Percentiles rank a stretch among this genome's conserved stretches.
Conservation (phyloP, 495 filamentous ascomycete species). For the Aspergillus funiculosus region DNA sequence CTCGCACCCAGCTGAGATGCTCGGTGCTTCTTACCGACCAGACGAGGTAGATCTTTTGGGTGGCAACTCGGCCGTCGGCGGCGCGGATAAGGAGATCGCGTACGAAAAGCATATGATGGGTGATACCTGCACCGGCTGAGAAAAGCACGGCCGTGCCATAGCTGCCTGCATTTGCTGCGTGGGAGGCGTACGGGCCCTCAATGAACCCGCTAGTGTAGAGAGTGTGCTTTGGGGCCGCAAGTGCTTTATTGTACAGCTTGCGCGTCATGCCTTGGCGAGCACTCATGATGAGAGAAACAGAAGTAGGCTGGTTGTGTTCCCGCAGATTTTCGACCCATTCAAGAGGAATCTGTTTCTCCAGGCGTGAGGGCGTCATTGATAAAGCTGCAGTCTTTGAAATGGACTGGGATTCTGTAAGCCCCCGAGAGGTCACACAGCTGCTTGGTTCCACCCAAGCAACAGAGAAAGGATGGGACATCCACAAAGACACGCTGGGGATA, state of each 20-base stretch:
- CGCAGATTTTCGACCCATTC: conserved; percentile 25
- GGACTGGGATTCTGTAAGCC: background rate
- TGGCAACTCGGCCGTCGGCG: conserved; percentile 64
- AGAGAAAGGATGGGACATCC: conserved; percentile 59
- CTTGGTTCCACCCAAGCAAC: conserved; percentile 49
- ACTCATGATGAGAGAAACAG: conserved; percentile 71
- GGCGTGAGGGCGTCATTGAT: conserved; percentile 21
- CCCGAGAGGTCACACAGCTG: conserved; percentile 19
- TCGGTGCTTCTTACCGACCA: conserved; percentile 89
- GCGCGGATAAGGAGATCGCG: conserved; percentile 68
- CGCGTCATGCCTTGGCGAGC: conserved; percentile 81
- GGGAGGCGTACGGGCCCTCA: conserved; percentile 79
- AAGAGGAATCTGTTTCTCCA: conserved; percentile 38
- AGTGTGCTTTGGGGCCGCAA: conserved; percentile 50
- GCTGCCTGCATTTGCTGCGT: conserved; percentile 56
- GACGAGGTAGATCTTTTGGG: conserved; percentile 71
- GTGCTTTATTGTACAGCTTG: conserved; percentile 63
- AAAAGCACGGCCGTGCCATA: conserved; percentile 86
- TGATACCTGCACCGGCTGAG: conserved; percentile 83
- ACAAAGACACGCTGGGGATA: conserved; percentile 66
- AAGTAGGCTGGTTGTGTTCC: conserved; percentile 40
- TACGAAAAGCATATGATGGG: conserved; percentile 75
- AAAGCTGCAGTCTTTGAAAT: background rate
- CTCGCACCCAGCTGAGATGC: conserved; percentile 84
- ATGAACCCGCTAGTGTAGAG: conserved; percentile 59